Conservation (phyloP, 2,329 filamentous ascomycete genomes). For the Orbilia ellipsospora region DNA sequence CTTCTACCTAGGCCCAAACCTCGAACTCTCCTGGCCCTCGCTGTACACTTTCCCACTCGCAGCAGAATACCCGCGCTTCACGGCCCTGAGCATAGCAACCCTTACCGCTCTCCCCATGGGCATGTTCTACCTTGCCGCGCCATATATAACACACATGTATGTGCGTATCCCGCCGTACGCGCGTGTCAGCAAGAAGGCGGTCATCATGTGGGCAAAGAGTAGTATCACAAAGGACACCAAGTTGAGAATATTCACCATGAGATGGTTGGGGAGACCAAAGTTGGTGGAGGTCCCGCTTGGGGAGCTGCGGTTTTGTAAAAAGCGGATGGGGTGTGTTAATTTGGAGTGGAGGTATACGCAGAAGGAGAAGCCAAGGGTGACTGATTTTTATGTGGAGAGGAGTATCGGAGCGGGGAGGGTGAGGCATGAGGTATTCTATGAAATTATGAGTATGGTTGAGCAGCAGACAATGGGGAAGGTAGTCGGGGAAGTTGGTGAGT, state of each 20-base stretch:
- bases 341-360: constrained; percentile 49
- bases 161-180: constrained; percentile 58
- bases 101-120: constrained; percentile 41
- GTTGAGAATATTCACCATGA: constrained; percentile 56
- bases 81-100: constrained; percentile 18
- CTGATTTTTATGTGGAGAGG: constrained; percentile 45
- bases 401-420: constrained; percentile 36
- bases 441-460: constrained; percentile 39
- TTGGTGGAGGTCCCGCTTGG: constrained; percentile 56
- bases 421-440: constrained; percentile 47
- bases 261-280: constrained; percentile 56
- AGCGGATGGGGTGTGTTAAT: constrained; percentile 58
- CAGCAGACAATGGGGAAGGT: constrained; percentile 11
- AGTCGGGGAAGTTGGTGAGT: not conserved
- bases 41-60: constrained; percentile 39
- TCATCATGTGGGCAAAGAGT: constrained; percentile 43
- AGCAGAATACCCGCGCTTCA: constrained; percentile 28
- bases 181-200: constrained; percentile 39
- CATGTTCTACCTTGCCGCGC: constrained; percentile 56
- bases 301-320: constrained; percentile 55
- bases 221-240: constrained; percentile 53
- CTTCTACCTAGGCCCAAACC: constrained; percentile 54
- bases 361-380: constrained; percentile 47
- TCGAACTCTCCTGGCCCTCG: constrained; percentile 34
- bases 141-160: constrained; percentile 58